Evolutionary conservation across 768 basidiomycete species (phyloP).

Genomic region (Coprinopsis strossmayeri): DNA sequence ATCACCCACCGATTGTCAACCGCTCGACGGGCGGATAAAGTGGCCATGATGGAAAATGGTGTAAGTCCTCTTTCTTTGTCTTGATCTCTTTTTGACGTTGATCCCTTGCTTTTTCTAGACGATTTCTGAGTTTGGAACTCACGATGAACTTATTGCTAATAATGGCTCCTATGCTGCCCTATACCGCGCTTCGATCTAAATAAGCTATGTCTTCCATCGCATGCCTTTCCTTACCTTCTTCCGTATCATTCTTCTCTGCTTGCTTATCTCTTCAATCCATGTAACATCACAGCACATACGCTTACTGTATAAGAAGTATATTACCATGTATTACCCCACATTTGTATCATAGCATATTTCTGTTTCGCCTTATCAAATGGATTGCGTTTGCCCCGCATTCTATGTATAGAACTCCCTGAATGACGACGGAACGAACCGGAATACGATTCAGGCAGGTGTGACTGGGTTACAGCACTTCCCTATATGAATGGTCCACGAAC

Average conservation of each 20-base stretch:
- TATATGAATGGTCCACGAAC: conserved; percentile 57
- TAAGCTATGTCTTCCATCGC: background rate
- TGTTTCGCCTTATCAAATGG: background rate
- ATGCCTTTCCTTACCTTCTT: background rate
- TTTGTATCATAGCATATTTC: conserved; percentile 4
- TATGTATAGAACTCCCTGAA: background rate
- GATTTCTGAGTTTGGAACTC: conserved; percentile 71
- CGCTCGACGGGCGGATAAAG: conserved; percentile 78
- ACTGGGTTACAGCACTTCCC: conserved; percentile 31
- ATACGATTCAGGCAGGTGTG: background rate
- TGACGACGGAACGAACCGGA: background rate
- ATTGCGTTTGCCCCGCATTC: background rate
- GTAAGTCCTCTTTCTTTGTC: conserved; percentile 22
- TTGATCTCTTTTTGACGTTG: background rate
- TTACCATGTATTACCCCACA: background rate
- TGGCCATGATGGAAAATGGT: conserved; percentile 82
- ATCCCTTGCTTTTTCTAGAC: conserved; percentile 32
- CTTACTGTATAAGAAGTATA: conserved; percentile 3
- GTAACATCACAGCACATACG: too few relatives aligned
- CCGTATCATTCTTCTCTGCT: background rate
- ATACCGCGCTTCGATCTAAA: conserved; percentile 61
- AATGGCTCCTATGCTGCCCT: conserved; percentile 63
- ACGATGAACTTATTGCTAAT: conserved; percentile 54
- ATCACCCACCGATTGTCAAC: conserved; percentile 81
- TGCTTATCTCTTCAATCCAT: background rate